These are phyloP conservation scores for Stagonosporopsis vannaccii DNA, from an alignment of 2,329 filamentous ascomycete genomes.

Conservation along the genomic window DNA sequence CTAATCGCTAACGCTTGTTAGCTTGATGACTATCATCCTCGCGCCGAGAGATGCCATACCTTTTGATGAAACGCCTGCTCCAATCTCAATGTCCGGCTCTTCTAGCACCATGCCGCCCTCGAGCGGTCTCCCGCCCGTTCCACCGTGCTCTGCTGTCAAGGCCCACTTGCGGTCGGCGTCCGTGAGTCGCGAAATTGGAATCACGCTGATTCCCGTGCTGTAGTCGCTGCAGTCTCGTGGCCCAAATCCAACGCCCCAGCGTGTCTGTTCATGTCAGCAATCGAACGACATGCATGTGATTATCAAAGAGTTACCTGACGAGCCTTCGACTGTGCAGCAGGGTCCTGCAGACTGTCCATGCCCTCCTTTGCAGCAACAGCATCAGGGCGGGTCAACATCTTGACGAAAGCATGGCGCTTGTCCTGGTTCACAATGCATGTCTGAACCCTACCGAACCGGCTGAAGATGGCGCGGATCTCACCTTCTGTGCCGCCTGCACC, in stretches of 20 bases:
- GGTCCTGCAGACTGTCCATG: slow-evolving; percentile 80
- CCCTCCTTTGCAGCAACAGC: slow-evolving; percentile 83
- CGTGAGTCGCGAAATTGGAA: slow-evolving; percentile 90
- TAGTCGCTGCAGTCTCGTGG: slow-evolving; percentile 98
- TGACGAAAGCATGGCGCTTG: slow-evolving; percentile 98
- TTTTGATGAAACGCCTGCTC: slow-evolving; percentile 95
- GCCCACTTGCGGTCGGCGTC: slow-evolving; percentile 99
- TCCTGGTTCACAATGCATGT: slow-evolving; percentile 98
- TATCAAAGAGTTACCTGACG: slow-evolving; percentile 46
- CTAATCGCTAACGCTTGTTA: slow-evolving; percentile 43
- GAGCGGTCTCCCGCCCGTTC: slow-evolving; percentile 83
- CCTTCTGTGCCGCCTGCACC: slow-evolving; percentile 79
- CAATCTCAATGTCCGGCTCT: slow-evolving; percentile 98
- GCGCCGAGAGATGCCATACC: slow-evolving; percentile 50
- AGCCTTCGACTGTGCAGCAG: slow-evolving; percentile 72
- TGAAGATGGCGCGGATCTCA: slow-evolving; percentile 83
- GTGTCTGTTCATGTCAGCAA: slow-evolving; percentile 66
- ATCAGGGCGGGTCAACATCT: slow-evolving; percentile 91
- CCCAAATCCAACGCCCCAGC: slow-evolving; percentile 97
- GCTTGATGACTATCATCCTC: not conserved
- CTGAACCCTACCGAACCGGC: slow-evolving; percentile 84
- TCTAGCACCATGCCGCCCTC: slow-evolving; percentile 88
- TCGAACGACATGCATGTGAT: not conserved
- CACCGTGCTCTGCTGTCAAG: slow-evolving; percentile 89
- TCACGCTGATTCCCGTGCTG: slow-evolving; percentile 86